These are phyloP conservation scores for Lolium multiflorum DNA, from an alignment of 176 grass and related monocot species.

Conservation along the genomic window DNA sequence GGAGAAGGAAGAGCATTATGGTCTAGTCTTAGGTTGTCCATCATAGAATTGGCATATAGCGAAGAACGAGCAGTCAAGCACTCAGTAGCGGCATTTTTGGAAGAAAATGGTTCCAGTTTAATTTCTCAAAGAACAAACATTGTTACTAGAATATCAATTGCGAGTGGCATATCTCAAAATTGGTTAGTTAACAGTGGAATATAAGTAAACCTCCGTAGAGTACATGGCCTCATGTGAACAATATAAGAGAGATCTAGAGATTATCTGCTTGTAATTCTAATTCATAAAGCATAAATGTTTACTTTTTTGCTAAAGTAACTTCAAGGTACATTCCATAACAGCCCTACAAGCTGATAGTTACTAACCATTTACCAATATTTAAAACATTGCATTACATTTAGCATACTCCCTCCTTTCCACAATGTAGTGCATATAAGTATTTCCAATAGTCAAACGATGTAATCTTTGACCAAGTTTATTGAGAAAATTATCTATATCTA, in stretches of 20 bases:
- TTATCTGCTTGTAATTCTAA: not conserved
- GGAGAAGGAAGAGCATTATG: conserved; percentile 4
- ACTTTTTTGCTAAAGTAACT: not conserved
- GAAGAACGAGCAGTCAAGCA: not conserved
- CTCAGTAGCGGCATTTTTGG: not conserved
- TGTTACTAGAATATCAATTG: not conserved
- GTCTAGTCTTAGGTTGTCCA: not conserved
- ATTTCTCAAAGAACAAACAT: not conserved
- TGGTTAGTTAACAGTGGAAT: not conserved
- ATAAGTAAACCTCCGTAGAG: not conserved
- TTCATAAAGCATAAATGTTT: conserved; percentile 11
- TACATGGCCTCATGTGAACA: not conserved
- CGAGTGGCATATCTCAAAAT: not conserved
- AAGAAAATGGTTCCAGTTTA: not conserved
- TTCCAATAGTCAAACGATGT: too few species aligned
- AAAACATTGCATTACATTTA: conserved; percentile 18
- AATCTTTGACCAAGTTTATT: too few species aligned
- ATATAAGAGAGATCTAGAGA: not conserved
- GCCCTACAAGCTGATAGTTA: not conserved
- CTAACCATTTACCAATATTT: not conserved
- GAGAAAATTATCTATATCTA: too few species aligned
- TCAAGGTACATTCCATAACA: not conserved
- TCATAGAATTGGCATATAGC: not conserved
- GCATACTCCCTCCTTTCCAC: too few species aligned
- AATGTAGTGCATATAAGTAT: too few species aligned